These are phyloP conservation scores for Xylariaceae sp. DNA, from an alignment of 2,329 filamentous ascomycete species.

Conservation along the genomic window DNA sequence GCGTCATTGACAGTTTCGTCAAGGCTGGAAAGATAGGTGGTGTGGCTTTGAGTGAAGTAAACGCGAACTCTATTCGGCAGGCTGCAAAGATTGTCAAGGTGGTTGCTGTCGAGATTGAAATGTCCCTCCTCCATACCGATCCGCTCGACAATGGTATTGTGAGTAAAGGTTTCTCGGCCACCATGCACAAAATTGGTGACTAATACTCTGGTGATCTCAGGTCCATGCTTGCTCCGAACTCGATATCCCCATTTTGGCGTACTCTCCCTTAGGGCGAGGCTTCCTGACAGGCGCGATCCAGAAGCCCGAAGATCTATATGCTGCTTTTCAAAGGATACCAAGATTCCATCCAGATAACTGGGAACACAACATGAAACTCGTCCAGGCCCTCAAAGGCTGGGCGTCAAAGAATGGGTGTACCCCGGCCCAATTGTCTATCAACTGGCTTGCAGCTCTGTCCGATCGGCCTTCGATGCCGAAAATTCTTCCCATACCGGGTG, in stretches of 20 bases:
- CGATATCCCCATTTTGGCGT: constrained; percentile 54
- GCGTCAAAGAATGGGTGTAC: constrained; percentile 21
- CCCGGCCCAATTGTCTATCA: constrained; percentile 22
- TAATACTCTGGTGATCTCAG: not conserved
- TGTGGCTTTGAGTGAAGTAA: constrained; percentile 34
- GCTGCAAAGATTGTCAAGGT: constrained; percentile 29
- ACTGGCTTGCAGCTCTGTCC: constrained; percentile 21
- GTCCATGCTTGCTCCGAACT: constrained; percentile 41
- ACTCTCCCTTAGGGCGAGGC: constrained; percentile 42
- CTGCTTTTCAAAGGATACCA: constrained; percentile 1
- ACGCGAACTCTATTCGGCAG: constrained; percentile 31
- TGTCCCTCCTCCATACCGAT: constrained; percentile 32
- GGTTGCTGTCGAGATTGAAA: constrained; percentile 34
- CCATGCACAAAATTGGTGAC: not conserved
- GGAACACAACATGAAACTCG: constrained; percentile 14
- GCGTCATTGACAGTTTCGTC: constrained; percentile 28
- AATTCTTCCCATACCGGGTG: constrained; percentile 52
- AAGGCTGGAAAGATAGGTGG: constrained; percentile 35
- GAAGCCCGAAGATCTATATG: constrained; percentile 11
- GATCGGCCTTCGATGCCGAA: constrained; percentile 37
- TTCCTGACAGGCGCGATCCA: constrained; percentile 17
- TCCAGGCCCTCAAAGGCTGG: constrained; percentile 18
- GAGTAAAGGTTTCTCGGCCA: not conserved
- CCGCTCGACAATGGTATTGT: constrained; percentile 33
- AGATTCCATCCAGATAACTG: constrained; percentile 17